A percentile compares a stretch with the other conserved stretches of the same genome.
Evolutionary conservation across 768 basidiomycete species (phyloP).

Genomic region (Leccinum disarticulatum): DNA sequence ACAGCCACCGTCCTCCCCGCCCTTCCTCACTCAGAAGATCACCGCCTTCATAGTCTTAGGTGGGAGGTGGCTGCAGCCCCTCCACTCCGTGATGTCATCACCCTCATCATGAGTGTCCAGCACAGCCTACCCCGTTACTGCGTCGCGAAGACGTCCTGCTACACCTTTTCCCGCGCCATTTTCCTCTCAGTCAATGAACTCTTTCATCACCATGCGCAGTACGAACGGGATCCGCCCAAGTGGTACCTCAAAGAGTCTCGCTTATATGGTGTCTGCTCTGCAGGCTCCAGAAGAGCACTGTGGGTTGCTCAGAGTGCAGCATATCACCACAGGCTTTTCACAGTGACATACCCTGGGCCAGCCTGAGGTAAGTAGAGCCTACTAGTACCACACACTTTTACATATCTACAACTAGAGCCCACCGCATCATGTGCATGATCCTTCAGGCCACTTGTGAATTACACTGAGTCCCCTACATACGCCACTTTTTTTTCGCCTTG

Average conservation of each 20-base stretch:
- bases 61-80: not conserved
- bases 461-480: no score
- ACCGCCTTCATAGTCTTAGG: not conserved
- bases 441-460: no score
- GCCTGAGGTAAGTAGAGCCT: no score
- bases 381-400: no score
- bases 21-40: not conserved
- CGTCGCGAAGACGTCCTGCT: not conserved
- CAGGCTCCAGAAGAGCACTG: not conserved
- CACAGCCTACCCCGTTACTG: accelerated
- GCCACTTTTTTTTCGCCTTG: no score
- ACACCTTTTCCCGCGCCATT: not conserved
- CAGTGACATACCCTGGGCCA: no score
- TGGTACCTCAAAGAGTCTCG: not conserved
- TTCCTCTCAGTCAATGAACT: not conserved
- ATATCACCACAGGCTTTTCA: no score
- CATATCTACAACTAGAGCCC: no score
- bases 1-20: not conserved
- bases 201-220: not conserved
- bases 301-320: no score
- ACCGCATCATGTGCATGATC: no score
- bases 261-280: not conserved
- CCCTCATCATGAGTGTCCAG: not conserved
- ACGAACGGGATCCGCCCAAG: not conserved
- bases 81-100: not conserved